Base-by-base conservation (phyloP, 176 grass and related monocot genomes). In the Juncus effusus region DNA sequence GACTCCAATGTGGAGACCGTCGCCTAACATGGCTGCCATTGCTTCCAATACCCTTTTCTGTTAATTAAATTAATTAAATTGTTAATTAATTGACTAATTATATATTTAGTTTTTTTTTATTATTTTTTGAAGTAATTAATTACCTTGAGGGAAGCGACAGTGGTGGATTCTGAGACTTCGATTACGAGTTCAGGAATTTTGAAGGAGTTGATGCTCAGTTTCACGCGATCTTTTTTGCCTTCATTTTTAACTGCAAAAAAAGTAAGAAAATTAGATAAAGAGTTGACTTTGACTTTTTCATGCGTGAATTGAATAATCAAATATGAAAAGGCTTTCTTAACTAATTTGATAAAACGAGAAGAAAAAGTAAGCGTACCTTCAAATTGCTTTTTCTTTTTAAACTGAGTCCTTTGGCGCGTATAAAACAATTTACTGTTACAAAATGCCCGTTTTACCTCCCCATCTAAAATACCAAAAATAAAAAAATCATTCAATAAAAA, bases 131-230 rank as follows among this genome's bases (percentile, higher is more conserved):
- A 41, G 9, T 63, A 75, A 64, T 45, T 19, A n/a, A 6, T 62
- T 87, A 99, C 95, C 89, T 93, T 99, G 62, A 99, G 80, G 36
- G 85, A 94, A 56, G 85, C 95, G 65, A 99, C 76, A 37, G 95
- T 90, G 38, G 88, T 88, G 38, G 76, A 94, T 84, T 99, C 95
- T 63, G 95, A 83, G 64, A 99, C 82, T 69, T 99, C 89, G 69
- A 99, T 84, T 63, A 82, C 82, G 78, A 99, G 95, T 82, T 99
- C 89, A 67, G 95, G 95, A 40, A 99, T 86, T 73, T 90, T 88
- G 79, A 99, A 93, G 47, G 95, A 99, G 60, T 94, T 94, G 67
- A 99, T 94, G 52, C 69, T 82, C 59, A 99, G 69, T 78, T 90
- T 94, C 63, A 99, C 95, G 54, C 74, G 81, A 52, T 90, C 76